Evolutionary conservation across 23 red algal species (phyloP).

Genomic region (Pyropia haitanensis): DNA sequence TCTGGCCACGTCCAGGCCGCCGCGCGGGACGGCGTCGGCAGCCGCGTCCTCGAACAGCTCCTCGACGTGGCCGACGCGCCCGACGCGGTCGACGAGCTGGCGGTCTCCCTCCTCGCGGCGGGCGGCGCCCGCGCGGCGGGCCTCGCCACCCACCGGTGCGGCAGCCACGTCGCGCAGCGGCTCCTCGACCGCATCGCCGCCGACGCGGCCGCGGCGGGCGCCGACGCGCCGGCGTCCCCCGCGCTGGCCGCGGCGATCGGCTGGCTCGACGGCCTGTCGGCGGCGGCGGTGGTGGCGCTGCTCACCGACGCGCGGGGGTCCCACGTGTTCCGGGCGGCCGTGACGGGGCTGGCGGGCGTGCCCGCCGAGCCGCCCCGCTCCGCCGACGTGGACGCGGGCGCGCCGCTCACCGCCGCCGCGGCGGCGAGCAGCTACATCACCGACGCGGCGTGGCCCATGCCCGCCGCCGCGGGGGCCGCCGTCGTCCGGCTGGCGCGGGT

Average conservation of each 20-base stretch:
- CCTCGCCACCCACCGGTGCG: conserved; percentile 16
- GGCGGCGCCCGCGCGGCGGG: conserved; percentile 14
- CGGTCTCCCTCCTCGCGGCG: conserved; percentile 14
- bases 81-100: conserved; percentile 2
- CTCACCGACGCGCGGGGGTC: conserved; percentile 24
- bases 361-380: conserved; percentile 32
- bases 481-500: background rate
- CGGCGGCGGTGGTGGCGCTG: conserved; percentile 5
- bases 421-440: conserved; percentile 41
- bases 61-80: conserved; percentile 15
- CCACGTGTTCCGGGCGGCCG: conserved; percentile 39
- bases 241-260: conserved; percentile 4
- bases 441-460: background rate
- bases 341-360: conserved; percentile 24
- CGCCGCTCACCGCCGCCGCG: conserved; percentile 25
- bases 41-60: conserved; percentile 30
- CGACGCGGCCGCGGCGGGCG: background rate
- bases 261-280: conserved; percentile 7
- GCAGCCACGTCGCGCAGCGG: conserved; percentile 24
- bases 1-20: conserved; percentile 16
- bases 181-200: conserved; percentile 3
- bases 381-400: conserved; percentile 33
- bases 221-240: background rate
- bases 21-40: conserved; percentile 8
- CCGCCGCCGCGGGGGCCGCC: too few relatives aligned